Evolutionary conservation across 2,329 filamentous ascomycete genomes (phyloP).

Genomic region (Calcarisporium arbuscula): DNA sequence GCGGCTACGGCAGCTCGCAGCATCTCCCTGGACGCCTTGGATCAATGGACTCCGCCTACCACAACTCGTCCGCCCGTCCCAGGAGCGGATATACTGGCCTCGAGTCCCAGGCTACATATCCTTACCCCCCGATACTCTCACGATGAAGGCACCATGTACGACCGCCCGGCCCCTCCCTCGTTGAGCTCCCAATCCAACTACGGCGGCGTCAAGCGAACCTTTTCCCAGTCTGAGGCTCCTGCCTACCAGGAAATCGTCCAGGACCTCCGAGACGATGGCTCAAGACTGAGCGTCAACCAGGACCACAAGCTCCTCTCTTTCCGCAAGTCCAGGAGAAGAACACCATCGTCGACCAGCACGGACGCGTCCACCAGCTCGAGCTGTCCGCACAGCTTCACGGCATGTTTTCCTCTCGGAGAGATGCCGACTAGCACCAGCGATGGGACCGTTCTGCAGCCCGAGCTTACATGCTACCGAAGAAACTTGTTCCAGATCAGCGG

Average conservation of each 20-base stretch:
- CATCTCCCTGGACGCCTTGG: conserved; percentile 46
- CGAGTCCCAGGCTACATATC: no score
- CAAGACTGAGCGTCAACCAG: conserved; percentile 51
- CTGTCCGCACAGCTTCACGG: conserved; percentile 71
- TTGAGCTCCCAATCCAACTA: conserved; percentile 46
- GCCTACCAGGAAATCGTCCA: conserved; percentile 56
- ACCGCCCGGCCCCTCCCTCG: conserved; percentile 42
- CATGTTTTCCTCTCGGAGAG: conserved; percentile 86
- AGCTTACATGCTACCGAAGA: conserved; percentile 90
- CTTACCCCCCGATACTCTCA: conserved; percentile 49
- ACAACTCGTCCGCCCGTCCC: conserved; percentile 42
- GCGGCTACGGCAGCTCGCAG: conserved; percentile 49
- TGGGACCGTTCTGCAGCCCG: conserved; percentile 58
- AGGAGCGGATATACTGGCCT: conserved; percentile 42
- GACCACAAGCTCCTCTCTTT: conserved; percentile 57
- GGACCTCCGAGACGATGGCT: conserved; percentile 52
- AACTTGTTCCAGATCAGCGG: conserved; percentile 97
- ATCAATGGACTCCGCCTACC: conserved; percentile 43
- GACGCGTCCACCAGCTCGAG: conserved; percentile 55
- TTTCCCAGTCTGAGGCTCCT: conserved; percentile 48
- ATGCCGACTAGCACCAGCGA: conserved; percentile 60
- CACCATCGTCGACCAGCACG: conserved; percentile 54
- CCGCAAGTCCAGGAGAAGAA: conserved; percentile 52
- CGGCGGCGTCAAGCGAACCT: conserved; percentile 50
- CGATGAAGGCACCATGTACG: conserved; percentile 49